A percentile compares a stretch with the other conserved stretches of the same genome.
Evolutionary conservation across 2,329 filamentous ascomycete species (phyloP).

Genomic region (Karstenula rhodostoma): DNA sequence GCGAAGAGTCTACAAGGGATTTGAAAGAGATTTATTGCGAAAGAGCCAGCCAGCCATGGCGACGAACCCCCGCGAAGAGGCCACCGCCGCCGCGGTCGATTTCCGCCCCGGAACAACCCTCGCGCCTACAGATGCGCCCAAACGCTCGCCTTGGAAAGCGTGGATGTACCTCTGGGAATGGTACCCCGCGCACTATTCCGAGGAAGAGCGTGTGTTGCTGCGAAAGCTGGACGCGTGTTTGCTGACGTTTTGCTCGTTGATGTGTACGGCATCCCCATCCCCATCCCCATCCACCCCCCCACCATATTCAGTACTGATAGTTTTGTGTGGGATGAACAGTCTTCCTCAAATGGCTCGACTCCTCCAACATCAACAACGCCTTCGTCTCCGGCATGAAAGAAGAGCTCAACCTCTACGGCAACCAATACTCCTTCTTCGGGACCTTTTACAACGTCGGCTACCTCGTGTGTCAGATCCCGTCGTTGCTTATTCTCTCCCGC

Average conservation of each 20-base stretch:
- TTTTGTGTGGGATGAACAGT: slow-evolving; percentile 33
- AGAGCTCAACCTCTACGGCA: slow-evolving; percentile 54
- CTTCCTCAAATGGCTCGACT: slow-evolving; percentile 50
- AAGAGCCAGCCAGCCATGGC: slow-evolving; percentile 4
- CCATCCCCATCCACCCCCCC: neutral
- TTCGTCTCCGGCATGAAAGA: slow-evolving; percentile 49
- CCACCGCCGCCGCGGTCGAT: slow-evolving; percentile 24
- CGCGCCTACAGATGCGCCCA: slow-evolving; percentile 44
- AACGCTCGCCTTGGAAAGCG: slow-evolving; percentile 48
- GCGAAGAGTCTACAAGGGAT: no score
- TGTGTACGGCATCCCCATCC: slow-evolving; percentile 39
- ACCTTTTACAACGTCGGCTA: slow-evolving; percentile 58
- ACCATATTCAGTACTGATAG: neutral
- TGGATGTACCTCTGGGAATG: slow-evolving; percentile 51
- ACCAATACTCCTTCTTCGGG: slow-evolving; percentile 62
- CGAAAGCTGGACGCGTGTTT: slow-evolving; percentile 49
- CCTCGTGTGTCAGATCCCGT: slow-evolving; percentile 51
- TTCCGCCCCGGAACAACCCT: slow-evolving; percentile 37
- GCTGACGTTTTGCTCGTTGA: slow-evolving; percentile 48
- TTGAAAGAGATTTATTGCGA: no score
- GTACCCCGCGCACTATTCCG: slow-evolving; percentile 48
- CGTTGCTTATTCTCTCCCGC: slow-evolving; percentile 48
- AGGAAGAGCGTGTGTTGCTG: slow-evolving; percentile 44
- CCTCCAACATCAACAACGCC: slow-evolving; percentile 56
- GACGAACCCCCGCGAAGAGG: slow-evolving; percentile 30